These are phyloP conservation scores for Sphaerobolus stellatus DNA, from an alignment of 1,284 basidiomycete species.

Conservation along the genomic window DNA sequence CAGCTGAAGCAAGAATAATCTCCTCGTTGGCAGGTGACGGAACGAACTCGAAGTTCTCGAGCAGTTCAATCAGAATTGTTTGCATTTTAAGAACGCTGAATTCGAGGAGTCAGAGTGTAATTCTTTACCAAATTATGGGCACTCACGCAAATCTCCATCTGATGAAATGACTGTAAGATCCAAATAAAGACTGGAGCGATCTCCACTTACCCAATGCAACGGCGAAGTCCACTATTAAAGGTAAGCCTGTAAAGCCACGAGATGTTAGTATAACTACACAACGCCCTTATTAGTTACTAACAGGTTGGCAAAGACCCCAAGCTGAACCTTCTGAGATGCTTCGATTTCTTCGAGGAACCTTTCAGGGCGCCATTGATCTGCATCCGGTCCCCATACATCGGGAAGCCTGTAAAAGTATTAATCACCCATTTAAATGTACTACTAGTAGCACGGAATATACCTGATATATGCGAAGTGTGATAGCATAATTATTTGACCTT, in stretches of 20 bases:
- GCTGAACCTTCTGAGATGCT: not conserved
- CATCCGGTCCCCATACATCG: slow-evolving; percentile 42
- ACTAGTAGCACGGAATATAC: slow-evolving; percentile 18
- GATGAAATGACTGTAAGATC: too few relatives aligned
- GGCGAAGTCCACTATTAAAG: not conserved
- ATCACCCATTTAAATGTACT: not conserved
- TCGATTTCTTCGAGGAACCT: not conserved
- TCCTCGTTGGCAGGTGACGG: slow-evolving; percentile 36
- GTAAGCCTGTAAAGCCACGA: not conserved
- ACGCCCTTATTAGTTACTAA: too few relatives aligned
- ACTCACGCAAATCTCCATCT: slow-evolving; percentile 10
- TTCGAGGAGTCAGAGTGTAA: too few relatives aligned
- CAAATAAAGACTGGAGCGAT: too few relatives aligned
- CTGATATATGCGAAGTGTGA: slow-evolving; percentile 19
- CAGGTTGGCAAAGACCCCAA: not conserved
- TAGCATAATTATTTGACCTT: slow-evolving; percentile 26
- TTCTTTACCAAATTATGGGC: not conserved
- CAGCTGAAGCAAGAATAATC: slow-evolving; percentile 32
- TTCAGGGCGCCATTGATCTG: slow-evolving; percentile 42
- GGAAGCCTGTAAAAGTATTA: not conserved
- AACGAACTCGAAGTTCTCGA: slow-evolving; percentile 48
- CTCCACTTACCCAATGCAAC: not conserved
- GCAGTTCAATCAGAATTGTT: slow-evolving; percentile 46
- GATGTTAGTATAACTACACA: not conserved
- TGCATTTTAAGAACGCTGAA: slow-evolving; percentile 47